phyloP scores from a whole-genome alignment of 1,139 yeast genomes.

The Geotrichum bryndzae region DNA sequence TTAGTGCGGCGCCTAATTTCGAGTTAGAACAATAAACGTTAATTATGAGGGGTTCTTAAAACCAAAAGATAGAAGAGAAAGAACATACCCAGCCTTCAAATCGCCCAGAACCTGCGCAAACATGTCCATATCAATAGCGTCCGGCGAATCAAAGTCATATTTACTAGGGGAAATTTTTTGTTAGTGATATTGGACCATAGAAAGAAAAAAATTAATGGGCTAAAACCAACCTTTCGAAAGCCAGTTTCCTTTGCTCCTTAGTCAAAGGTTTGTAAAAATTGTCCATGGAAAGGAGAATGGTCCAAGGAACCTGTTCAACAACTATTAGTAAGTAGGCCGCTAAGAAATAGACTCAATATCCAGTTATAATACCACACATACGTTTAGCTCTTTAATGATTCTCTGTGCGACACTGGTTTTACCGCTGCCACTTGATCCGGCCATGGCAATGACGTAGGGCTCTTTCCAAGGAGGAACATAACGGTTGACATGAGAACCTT shows the following conservation, averaged over 20 bases:
- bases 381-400: conserved; percentile 63
- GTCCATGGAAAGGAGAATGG: conserved; percentile 84
- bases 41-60: neutral
- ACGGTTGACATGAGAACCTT: neutral
- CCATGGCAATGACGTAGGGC: conserved; percentile 90
- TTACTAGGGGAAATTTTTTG: conserved; percentile 33
- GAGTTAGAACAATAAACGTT: conserved; percentile 26
- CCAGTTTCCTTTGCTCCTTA: conserved; percentile 51
- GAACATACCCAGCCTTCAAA: conserved; percentile 48
- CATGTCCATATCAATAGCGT: conserved; percentile 71
- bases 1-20: conserved; percentile 45
- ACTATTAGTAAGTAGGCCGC: neutral
- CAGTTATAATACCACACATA: conserved; percentile 18
- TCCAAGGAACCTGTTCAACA: conserved; percentile 72
- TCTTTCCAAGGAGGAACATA: conserved; percentile 86
- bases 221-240: conserved; percentile 42
- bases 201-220: neutral
- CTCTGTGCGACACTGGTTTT: conserved; percentile 87
- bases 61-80: neutral
- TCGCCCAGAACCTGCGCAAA: conserved; percentile 57
- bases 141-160: conserved; percentile 83
- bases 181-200: neutral
- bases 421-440: conserved; percentile 94
- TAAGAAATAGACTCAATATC: neutral
- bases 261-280: conserved; percentile 77